Evolutionary conservation across 306 rosid genomes (phyloP), one percentile per base, ranked within the genome.

Genomic region (Castanopsis chinensis): DNA sequence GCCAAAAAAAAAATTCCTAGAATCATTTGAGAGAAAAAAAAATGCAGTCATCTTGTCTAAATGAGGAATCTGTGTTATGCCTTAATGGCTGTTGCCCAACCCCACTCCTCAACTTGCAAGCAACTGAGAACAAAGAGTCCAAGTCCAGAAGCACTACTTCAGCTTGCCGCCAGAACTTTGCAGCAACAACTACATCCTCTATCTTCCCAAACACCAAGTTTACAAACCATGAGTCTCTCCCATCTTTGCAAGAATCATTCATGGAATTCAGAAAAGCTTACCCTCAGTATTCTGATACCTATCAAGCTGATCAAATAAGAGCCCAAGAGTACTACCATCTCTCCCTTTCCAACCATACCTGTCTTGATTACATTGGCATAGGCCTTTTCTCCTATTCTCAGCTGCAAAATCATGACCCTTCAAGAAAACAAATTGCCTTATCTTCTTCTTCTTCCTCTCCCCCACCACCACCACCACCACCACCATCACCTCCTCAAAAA

Each of bases 291-390:
- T 81, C 77, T 6, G 87, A 90, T 49, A 92, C 99, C 5, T 84
- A 85, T 15, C 74, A 77, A 74, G 89, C 89, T 17, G 99, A 95
- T 65, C 84, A 78, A 20, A 85, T 91, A 37, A 81, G 99, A 87
- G 87, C 84, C 63, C 82, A 87, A 21, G 94, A 95, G 7, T 95
- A 92, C 68, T 37, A 76, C 60, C 97, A 92, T 76, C 98, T 94
- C 72, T 79, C 88, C 4, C 65, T 63, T 35, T 85, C 93, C 12
- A 83, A 81, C 37, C 91, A 85, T 23, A 86, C 91, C 71, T 91
- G 98, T 77, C 95, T 92, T 69, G 99, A 95, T 84, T 95, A 95
- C 55, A 89, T 95, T 49, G 99, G 99, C 35, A 89, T 91, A 61
- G 99, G 99, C 73, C 97, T 95, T 59, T 95, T 91, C 89, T 94